Conservation (phyloP, 2,329 filamentous ascomycete species). For the Chrysoporthe deuterocubensis region DNA sequence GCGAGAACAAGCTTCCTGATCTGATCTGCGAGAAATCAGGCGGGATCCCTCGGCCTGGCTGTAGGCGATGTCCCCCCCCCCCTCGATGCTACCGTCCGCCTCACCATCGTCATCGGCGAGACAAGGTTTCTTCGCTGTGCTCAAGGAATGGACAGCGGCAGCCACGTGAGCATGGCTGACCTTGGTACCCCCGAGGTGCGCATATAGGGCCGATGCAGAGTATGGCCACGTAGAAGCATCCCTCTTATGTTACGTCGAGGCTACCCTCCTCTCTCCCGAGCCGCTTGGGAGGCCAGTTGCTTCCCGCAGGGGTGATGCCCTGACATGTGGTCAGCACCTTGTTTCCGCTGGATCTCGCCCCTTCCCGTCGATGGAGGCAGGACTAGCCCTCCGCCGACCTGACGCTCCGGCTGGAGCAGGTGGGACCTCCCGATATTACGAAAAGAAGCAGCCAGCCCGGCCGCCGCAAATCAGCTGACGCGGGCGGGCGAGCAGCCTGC, state of each 20-base stretch:
- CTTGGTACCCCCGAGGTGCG: background rate
- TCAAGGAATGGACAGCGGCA: background rate
- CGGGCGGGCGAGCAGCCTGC: background rate
- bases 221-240: background rate
- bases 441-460: background rate
- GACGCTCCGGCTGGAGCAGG: background rate
- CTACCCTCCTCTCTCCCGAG: background rate
- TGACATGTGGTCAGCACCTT: slow-evolving; percentile 10
- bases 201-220: background rate
- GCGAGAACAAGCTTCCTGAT: slow-evolving; percentile 3
- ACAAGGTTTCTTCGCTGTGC: background rate
- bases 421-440: no score
- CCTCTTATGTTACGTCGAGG: background rate
- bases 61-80: background rate
- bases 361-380: background rate
- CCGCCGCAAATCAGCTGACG: background rate
- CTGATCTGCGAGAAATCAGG: background rate
- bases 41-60: background rate
- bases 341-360: slow-evolving; percentile 1
- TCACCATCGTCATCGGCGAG: background rate
- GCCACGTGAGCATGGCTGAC: background rate
- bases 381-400: no score
- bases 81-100: background rate
- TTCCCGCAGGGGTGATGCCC: background rate
- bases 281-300: background rate